Evolutionary conservation across 2,329 filamentous ascomycete species (phyloP).

Genomic region (Cercospora janseana): DNA sequence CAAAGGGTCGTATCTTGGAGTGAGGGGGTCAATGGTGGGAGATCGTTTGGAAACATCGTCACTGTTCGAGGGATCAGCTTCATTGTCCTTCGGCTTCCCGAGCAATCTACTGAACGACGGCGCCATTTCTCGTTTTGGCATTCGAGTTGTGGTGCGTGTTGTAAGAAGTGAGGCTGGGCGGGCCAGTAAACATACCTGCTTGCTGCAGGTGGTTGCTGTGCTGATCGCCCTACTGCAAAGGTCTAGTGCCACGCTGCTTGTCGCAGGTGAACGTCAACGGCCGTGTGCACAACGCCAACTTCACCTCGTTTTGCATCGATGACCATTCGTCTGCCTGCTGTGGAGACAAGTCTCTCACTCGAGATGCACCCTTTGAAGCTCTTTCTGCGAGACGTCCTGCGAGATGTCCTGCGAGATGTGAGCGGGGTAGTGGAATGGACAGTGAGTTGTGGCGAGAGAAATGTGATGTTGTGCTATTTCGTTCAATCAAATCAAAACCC

Average conservation of each 20-base stretch:
- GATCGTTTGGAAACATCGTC: not conserved
- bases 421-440: too few relatives aligned
- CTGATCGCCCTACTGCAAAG: too few relatives aligned
- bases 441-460: too few relatives aligned
- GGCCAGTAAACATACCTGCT: not conserved
- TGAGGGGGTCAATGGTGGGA: not conserved
- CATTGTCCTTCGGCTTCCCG: not conserved
- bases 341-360: too few relatives aligned
- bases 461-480: not conserved
- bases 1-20: not conserved
- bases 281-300: too few relatives aligned
- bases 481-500: constrained; percentile 3
- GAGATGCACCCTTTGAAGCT: too few relatives aligned
- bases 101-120: constrained; percentile 1
- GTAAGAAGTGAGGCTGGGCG: not conserved
- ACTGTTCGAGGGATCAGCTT: constrained; percentile 7
- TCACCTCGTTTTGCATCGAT: too few relatives aligned
- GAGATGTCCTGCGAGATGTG: too few relatives aligned
- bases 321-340: too few relatives aligned
- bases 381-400: too few relatives aligned
- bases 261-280: too few relatives aligned
- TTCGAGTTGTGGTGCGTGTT: constrained; percentile 6
- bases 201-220: not conserved
- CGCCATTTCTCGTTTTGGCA: constrained; percentile 10
- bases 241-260: too few relatives aligned